Base-by-base conservation (phyloP, 371 early-diverging fungal species). In the Lichtheimia hyalospora region DNA sequence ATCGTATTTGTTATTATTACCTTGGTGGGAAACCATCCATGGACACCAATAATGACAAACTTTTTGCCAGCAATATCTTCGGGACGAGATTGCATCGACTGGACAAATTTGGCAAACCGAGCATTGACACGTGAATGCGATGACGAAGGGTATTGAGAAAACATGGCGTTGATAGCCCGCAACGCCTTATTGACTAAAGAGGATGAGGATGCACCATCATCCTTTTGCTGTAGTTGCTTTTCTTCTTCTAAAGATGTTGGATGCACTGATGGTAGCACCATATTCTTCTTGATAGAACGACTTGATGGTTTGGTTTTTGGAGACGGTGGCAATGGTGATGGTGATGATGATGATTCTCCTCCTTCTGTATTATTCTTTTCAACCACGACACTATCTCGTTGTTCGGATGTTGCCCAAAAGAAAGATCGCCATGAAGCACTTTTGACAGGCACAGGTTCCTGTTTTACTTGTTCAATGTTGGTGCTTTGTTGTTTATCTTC, bases 1-100 rank as follows among this genome's bases (percentile, higher is more conserved):
- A n/a, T n/a, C n/a, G n/a, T n/a, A n/a, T n/a, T n/a, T n/a, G 14
- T 3, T 10, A 44, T 5, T 25, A 14, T 49, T 75, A 81, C 65
- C 78, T 77, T 81, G 71, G 73, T 76, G 6, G 96, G 96, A 70
- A 92, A 95, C 96, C 96, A 96, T 4, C 96, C 96, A 63, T 96
- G 96, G 0, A 96, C 84, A 13, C 93, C 93, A 34, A 92, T 68
- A 12, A 93, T 77, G 1, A 79, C 91, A 14, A 92, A 73, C 18
- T 69, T 63, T 48, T 77, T 77, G 25, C 66, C 66, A 15, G 64
- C 56, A 34, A 74, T 57, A 6, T 49, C 63, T 16, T 59, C 63
- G 0, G 67, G 67, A 39, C 62, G 58, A 1, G 60, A 46, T 2
- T 74, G 67, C 50, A 80, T 62, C 10, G 67, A 71, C 18, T 69